These are phyloP conservation scores for Sanghuangporus weigelae DNA, from an alignment of 1,284 basidiomycete species.

Conservation along the genomic window DNA sequence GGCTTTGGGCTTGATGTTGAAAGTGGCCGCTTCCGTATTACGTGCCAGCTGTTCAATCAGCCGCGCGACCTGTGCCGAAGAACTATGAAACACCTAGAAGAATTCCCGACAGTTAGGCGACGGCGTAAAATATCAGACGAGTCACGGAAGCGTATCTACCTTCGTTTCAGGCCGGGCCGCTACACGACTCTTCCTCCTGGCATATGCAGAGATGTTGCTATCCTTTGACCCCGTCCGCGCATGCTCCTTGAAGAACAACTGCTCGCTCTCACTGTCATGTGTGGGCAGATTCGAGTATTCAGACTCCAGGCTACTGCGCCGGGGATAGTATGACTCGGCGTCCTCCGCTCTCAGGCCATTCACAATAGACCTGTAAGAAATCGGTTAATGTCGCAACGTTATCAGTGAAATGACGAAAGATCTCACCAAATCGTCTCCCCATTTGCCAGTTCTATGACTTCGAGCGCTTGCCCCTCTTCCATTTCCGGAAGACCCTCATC, in stretches of 20 bases:
- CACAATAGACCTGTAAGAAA: slow-evolving; percentile 63
- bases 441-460: slow-evolving; percentile 75
- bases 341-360: slow-evolving; percentile 77
- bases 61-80: slow-evolving; percentile 70
- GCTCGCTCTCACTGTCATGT: slow-evolving; percentile 47
- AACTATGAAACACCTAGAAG: slow-evolving; percentile 71
- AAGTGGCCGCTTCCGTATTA: slow-evolving; percentile 73
- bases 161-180: slow-evolving; percentile 71
- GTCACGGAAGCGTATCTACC: slow-evolving; percentile 35
- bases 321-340: slow-evolving; percentile 58
- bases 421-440: slow-evolving; percentile 77
- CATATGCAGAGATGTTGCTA: slow-evolving; percentile 52
- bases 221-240: slow-evolving; percentile 58
- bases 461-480: slow-evolving; percentile 59
- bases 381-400: slow-evolving; percentile 17
- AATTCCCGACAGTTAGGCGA: slow-evolving; percentile 18
- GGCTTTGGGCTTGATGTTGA: slow-evolving; percentile 53
- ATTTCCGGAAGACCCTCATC: slow-evolving; percentile 26
- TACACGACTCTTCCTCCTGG: slow-evolving; percentile 49
- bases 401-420: slow-evolving; percentile 4
- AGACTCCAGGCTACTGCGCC: slow-evolving; percentile 66
- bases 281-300: slow-evolving; percentile 60
- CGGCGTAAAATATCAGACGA: slow-evolving; percentile 11
- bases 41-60: slow-evolving; percentile 75
- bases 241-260: slow-evolving; percentile 72